Conservation (phyloP, 2,329 filamentous ascomycete genomes). For the Teratosphaeriaceae sp. region DNA sequence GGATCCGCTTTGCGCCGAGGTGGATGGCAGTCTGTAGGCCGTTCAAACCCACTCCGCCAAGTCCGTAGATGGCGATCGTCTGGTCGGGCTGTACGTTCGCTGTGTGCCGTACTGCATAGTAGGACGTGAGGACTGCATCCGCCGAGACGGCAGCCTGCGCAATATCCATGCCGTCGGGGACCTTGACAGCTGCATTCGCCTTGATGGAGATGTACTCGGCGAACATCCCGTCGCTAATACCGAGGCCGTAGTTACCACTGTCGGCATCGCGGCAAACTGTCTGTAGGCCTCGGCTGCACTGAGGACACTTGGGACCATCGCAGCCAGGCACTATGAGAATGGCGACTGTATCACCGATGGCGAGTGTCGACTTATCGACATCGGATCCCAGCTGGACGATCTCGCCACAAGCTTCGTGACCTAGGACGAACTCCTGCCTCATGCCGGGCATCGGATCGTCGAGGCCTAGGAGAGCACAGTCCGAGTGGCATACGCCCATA, state of each 20-base stretch:
- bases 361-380: slow-evolving; percentile 7
- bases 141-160: slow-evolving; percentile 34
- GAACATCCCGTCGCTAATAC: slow-evolving; percentile 37
- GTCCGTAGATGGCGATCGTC: slow-evolving; percentile 36
- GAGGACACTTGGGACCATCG: slow-evolving; percentile 25
- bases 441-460: slow-evolving; percentile 15
- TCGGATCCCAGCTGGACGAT: slow-evolving; percentile 13
- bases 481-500: slow-evolving; percentile 31
- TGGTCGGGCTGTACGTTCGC: slow-evolving; percentile 31
- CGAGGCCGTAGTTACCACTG: slow-evolving; percentile 38
- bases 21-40: slow-evolving; percentile 39
- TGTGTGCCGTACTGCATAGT: slow-evolving; percentile 34
- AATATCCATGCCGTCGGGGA: slow-evolving; percentile 18
- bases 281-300: slow-evolving; percentile 35
- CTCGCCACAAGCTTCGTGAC: slow-evolving; percentile 18
- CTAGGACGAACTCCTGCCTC: slow-evolving; percentile 7
- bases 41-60: slow-evolving; percentile 38
- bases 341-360: slow-evolving; percentile 27
- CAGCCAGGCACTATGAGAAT: slow-evolving; percentile 31
- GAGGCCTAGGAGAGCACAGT: slow-evolving; percentile 25
- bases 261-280: slow-evolving; percentile 30
- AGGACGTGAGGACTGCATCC: slow-evolving; percentile 37
- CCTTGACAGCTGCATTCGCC: slow-evolving; percentile 19
- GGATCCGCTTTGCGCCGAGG: slow-evolving; percentile 39
- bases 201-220: slow-evolving; percentile 33